Percentiles rank a stretch among this genome's conserved stretches.
These are phyloP conservation scores for Pogostemon cablin DNA, from an alignment of 257 asterid species.

Conservation along the genomic window DNA sequence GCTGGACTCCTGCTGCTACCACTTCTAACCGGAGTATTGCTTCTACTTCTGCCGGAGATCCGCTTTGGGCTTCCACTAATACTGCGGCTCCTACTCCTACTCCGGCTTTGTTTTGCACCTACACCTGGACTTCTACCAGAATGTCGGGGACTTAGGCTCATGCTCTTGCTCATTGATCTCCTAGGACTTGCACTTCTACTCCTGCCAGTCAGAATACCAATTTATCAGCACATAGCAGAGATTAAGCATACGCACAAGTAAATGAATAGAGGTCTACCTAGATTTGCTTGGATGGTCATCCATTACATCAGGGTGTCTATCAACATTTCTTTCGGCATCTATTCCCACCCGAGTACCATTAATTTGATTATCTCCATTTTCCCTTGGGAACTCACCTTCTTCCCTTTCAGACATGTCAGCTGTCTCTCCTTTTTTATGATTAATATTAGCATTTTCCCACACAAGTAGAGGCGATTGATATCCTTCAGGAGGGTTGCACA, in stretches of 20 bases:
- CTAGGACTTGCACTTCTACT: constrained; percentile 75
- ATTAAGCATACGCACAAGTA: constrained; percentile 38
- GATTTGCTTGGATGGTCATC: constrained; percentile 80
- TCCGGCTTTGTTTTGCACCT: constrained; percentile 46
- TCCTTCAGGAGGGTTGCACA: constrained; percentile 36
- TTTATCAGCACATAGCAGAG: constrained; percentile 37
- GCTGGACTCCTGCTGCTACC: constrained; percentile 46
- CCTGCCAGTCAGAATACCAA: constrained; percentile 54
- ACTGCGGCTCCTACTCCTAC: constrained; percentile 64
- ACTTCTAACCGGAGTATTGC: constrained; percentile 43
- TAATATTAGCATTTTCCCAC: constrained; percentile 44
- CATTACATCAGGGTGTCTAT: constrained; percentile 70
- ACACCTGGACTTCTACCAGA: constrained; percentile 55
- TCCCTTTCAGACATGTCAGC: constrained; percentile 64
- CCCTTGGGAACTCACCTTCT: constrained; percentile 84
- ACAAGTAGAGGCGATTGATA: constrained; percentile 52
- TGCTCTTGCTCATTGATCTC: constrained; percentile 72
- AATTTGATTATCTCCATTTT: constrained; percentile 76
- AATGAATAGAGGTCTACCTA: constrained; percentile 51
- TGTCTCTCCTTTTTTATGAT: constrained; percentile 49
- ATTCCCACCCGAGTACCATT: constrained; percentile 56
- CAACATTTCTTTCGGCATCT: constrained; percentile 57
- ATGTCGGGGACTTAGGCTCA: constrained; percentile 89
- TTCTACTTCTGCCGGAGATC: constrained; percentile 46
- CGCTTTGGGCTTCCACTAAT: constrained; percentile 58